These are phyloP conservation scores for Cercis canadensis DNA, from an alignment of 306 rosid genomes.

Conservation along the genomic window DNA sequence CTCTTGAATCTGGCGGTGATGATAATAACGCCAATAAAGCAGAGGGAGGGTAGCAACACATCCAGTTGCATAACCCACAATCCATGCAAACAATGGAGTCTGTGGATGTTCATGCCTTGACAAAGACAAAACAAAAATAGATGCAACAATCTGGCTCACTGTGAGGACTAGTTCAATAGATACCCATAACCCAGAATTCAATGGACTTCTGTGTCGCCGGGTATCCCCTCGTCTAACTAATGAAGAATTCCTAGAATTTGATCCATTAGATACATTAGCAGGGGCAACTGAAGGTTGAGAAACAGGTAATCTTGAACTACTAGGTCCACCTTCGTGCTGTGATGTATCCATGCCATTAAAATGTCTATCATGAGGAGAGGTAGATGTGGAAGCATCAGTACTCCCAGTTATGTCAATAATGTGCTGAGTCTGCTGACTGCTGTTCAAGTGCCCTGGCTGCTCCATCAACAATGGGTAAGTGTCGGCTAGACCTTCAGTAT, in stretches of 20 bases:
- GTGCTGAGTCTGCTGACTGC: conserved; percentile 62
- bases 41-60: conserved; percentile 93
- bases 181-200: conserved; percentile 93
- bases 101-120: conserved; percentile 82
- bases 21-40: conserved; percentile 90
- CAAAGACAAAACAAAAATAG: conserved; percentile 76
- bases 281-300: conserved; percentile 53
- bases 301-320: conserved; percentile 39
- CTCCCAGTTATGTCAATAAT: conserved; percentile 64
- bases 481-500: conserved; percentile 52
- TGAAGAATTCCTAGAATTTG: conserved; percentile 71
- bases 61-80: conserved; percentile 90
- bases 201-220: conserved; percentile 83
- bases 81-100: conserved; percentile 87
- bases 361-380: conserved; percentile 60
- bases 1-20: conserved; percentile 72
- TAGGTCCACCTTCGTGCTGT: conserved; percentile 61
- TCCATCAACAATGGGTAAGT: conserved; percentile 68
- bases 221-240: conserved; percentile 69
- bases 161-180: conserved; percentile 85
- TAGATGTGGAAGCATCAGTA: conserved; percentile 58
- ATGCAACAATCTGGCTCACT: conserved; percentile 83
- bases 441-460: conserved; percentile 44
- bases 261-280: conserved; percentile 55
- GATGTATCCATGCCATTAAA: conserved; percentile 47